These are phyloP conservation scores for Colletotrichum sojae DNA, from an alignment of 2,329 filamentous ascomycete genomes.

Conservation along the genomic window DNA sequence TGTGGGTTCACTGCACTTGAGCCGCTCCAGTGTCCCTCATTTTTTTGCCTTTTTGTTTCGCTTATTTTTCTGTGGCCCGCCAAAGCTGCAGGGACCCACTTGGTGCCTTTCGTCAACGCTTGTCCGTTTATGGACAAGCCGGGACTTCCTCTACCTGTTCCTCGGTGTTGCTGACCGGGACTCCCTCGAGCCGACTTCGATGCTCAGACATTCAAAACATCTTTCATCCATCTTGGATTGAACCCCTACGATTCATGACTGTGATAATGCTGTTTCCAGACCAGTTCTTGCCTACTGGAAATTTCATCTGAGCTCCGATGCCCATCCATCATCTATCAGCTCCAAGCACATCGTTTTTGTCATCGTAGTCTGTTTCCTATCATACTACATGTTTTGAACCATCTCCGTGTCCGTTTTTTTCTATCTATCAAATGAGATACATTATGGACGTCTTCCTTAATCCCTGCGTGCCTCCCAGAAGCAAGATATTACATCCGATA, in stretches of 20 bases:
- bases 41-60: background rate
- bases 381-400: background rate
- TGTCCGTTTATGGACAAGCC: background rate
- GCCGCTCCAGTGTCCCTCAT: background rate
- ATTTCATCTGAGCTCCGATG: too few relatives aligned
- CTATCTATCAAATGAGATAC: constrained; percentile 5
- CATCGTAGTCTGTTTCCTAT: too few relatives aligned
- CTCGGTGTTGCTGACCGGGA: background rate
- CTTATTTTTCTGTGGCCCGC: background rate
- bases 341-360: too few relatives aligned
- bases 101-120: background rate
- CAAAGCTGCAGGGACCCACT: background rate
- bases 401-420: background rate
- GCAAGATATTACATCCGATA: background rate
- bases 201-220: too few relatives aligned
- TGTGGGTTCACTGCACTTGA: background rate
- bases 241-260: too few relatives aligned
- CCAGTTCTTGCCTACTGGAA: too few relatives aligned
- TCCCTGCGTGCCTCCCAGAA: background rate
- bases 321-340: too few relatives aligned
- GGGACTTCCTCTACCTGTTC: background rate
- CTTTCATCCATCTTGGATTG: too few relatives aligned
- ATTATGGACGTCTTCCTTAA: background rate
- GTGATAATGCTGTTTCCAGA: too few relatives aligned
- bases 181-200: too few relatives aligned